A percentile compares a stretch with the other conserved stretches of the same genome.
Conservation (phyloP, 768 basidiomycete species). For the Phylloporus sp. region DNA sequence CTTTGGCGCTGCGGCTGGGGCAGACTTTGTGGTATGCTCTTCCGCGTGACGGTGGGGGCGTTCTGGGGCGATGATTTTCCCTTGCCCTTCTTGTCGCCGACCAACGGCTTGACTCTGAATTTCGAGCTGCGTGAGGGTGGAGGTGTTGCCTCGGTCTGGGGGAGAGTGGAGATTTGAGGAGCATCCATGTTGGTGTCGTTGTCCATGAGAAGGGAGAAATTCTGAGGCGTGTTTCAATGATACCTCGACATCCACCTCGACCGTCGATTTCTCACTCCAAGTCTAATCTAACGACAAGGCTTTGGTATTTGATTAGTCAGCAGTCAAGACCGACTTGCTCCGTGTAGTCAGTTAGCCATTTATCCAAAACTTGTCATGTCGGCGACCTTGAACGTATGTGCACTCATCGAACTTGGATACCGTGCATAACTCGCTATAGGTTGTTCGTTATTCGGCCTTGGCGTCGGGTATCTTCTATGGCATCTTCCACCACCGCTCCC, state of each 20-base stretch:
- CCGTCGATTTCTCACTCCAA: too few species aligned
- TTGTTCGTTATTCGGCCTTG: slow-evolving; percentile 91
- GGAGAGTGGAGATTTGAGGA: slow-evolving; percentile 74
- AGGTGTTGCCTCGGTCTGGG: slow-evolving; percentile 60
- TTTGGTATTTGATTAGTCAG: slow-evolving; percentile 26
- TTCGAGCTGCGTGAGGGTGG: slow-evolving; percentile 45
- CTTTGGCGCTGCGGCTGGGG: slow-evolving; percentile 18
- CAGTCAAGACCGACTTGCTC: slow-evolving; percentile 27
- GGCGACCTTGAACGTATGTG: slow-evolving; percentile 71
- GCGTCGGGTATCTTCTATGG: slow-evolving; percentile 85
- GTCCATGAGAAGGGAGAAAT: too few species aligned
- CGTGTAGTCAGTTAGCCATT: slow-evolving; percentile 13
- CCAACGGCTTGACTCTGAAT: slow-evolving; percentile 47
- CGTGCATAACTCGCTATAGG: slow-evolving; percentile 42
- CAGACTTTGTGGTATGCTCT: slow-evolving; percentile 16
- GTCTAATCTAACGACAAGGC: neutral
- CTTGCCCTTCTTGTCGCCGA: slow-evolving; percentile 40
- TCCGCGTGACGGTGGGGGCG: slow-evolving; percentile 17
- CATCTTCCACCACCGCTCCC: slow-evolving; percentile 83
- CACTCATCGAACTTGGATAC: neutral
- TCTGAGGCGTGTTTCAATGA: neutral
- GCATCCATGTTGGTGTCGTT: slow-evolving; percentile 67
- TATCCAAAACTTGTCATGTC: slow-evolving; percentile 46
- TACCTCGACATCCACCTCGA: too few species aligned
- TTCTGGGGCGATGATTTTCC: slow-evolving; percentile 33